Evolutionary conservation across 345 rosid genomes (phyloP).

Genomic region (Melaleuca alternifolia): DNA sequence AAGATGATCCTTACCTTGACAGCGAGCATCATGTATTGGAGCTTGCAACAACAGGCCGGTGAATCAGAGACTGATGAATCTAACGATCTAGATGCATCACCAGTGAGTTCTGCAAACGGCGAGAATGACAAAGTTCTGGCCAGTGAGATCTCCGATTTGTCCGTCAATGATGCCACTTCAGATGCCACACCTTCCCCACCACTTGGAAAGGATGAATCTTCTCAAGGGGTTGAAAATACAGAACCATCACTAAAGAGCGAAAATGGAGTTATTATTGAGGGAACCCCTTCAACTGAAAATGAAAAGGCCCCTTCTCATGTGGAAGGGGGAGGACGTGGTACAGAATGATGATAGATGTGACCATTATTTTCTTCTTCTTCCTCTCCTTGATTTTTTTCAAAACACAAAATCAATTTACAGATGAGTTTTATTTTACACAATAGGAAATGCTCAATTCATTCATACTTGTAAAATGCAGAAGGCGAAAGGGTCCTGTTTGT

Average conservation of each 20-base stretch:
- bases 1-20: slow-evolving; percentile 90
- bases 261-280: neutral
- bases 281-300: neutral
- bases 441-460: neutral
- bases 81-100: slow-evolving; percentile 1
- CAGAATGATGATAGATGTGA: neutral
- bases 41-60: slow-evolving; percentile 48
- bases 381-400: neutral
- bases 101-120: slow-evolving; percentile 6
- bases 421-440: neutral
- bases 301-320: neutral
- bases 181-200: neutral
- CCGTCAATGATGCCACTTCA: slow-evolving; percentile 4
- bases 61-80: slow-evolving; percentile 20
- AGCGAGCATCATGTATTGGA: slow-evolving; percentile 96
- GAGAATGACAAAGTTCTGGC: slow-evolving; percentile 10
- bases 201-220: slow-evolving; percentile 2
- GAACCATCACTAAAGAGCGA: neutral
- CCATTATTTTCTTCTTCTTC: neutral
- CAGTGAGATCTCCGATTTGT: slow-evolving; percentile 20
- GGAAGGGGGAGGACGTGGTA: neutral
- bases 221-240: neutral
- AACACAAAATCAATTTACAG: neutral
- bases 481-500: neutral
- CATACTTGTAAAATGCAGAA: neutral